Percentiles rank a stretch among this genome's conserved stretches.
These are phyloP conservation scores for Planoprotostelium fungivorum DNA, from an alignment of 78 protist species.

Conservation along the genomic window DNA sequence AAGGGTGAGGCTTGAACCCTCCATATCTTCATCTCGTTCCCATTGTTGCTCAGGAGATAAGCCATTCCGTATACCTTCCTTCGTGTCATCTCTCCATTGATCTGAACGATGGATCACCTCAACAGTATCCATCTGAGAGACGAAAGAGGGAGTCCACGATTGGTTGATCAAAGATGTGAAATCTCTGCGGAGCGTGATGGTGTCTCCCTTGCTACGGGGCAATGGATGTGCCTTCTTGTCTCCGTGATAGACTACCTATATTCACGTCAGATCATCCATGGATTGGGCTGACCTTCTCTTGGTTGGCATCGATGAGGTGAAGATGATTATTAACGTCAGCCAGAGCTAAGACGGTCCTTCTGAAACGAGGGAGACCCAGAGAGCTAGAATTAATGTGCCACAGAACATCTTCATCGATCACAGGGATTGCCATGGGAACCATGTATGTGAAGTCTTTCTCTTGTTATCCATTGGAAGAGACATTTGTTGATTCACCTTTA, in stretches of 20 bases:
- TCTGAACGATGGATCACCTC: too few species aligned
- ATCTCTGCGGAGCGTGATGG: not conserved
- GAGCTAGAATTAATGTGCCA: not conserved
- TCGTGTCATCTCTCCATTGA: too few species aligned
- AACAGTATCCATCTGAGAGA: not conserved
- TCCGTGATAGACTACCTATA: not conserved
- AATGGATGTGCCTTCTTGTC: not conserved
- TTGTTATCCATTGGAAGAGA: not conserved
- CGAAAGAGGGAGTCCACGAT: not conserved
- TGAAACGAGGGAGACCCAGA: not conserved
- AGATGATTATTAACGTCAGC: not conserved
- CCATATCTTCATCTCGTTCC: too few species aligned
- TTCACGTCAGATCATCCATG: not conserved
- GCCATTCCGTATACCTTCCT: too few species aligned
- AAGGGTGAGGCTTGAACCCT: too few species aligned
- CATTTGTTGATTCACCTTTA: not conserved
- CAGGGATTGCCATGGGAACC: not conserved
- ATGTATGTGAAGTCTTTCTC: not conserved
- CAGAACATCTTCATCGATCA: not conserved
- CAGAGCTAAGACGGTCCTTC: not conserved
- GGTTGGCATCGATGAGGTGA: not conserved
- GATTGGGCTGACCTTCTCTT: not conserved
- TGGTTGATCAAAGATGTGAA: not conserved
- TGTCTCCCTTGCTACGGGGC: not conserved
- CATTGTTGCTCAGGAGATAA: too few species aligned